These are phyloP conservation scores for Dioscorea cayenensis DNA, from an alignment of 116 monocot species.

Conservation along the genomic window DNA sequence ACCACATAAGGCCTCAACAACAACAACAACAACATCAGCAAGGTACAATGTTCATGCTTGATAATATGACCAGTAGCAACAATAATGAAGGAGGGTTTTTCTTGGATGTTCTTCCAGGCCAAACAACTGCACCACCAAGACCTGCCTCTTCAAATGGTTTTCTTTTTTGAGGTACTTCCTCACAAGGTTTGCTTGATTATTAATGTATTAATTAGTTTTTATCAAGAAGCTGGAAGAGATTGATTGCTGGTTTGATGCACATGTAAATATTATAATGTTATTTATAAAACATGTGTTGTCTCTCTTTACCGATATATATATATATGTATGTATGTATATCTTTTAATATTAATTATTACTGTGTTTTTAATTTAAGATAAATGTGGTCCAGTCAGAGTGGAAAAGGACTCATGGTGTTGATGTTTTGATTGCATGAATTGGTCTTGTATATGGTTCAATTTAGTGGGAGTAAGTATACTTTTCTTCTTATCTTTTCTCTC, in stretches of 20 bases:
- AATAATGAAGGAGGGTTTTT: neutral
- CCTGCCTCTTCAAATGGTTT: no score
- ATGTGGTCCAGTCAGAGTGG: neutral
- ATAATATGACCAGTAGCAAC: neutral
- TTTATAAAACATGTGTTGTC: neutral
- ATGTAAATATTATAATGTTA: neutral
- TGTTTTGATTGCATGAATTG: neutral
- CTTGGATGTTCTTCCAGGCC: neutral
- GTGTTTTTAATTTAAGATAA: neutral
- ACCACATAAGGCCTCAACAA: neutral
- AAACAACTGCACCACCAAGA: no score
- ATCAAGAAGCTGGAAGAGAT: neutral
- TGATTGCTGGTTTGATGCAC: neutral
- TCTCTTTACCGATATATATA: no score
- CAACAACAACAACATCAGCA: neutral
- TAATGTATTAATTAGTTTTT: no score
- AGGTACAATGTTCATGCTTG: neutral
- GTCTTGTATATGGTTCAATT: neutral
- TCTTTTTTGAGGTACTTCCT: no score
- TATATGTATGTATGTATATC: no score
- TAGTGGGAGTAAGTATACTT: slow-evolving; percentile 1
- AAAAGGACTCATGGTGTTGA: neutral
- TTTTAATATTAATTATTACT: neutral
- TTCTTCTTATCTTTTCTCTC: neutral
- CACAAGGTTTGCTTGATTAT: no score